phyloP scores from a whole-genome alignment of 169 alveolate genomes.

The Eimeria zaria region DNA sequence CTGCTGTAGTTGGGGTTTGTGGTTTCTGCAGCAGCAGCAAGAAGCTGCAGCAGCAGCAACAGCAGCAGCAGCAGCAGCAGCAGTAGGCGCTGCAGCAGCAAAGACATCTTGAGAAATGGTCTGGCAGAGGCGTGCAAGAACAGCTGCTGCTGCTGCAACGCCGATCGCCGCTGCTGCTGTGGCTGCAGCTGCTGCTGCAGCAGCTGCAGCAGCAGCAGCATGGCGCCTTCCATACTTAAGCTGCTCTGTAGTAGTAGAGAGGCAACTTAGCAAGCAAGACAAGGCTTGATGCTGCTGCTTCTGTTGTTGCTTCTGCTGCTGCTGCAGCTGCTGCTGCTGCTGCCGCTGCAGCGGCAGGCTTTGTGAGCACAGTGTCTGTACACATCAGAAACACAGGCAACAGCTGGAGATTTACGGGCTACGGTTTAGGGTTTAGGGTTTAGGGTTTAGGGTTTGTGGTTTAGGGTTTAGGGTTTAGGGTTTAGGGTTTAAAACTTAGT shows the following conservation, averaged over 20 bases:
- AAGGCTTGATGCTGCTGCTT: neutral
- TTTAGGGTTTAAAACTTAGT: neutral
- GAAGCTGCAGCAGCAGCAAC: too few relatives aligned
- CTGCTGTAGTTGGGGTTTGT: neutral
- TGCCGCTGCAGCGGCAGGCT: neutral
- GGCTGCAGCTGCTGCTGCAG: conserved; percentile 16
- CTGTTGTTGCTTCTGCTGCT: neutral
- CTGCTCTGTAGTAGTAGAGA: neutral
- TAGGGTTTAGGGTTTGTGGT: neutral
- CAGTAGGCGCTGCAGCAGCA: neutral
- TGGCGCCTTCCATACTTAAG: neutral
- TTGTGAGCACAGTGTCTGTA: neutral
- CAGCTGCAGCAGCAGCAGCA: conserved; percentile 33
- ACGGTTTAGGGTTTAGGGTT: conserved; percentile 8
- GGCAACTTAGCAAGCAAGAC: neutral
- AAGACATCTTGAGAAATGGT: neutral
- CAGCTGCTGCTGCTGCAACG: neutral
- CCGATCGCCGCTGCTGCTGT: neutral
- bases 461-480: neutral
- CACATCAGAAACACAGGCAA: neutral
- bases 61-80: conserved; percentile 70
- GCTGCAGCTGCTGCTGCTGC: neutral
- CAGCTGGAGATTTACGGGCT: neutral
- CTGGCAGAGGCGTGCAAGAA: neutral
- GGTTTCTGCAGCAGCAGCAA: neutral